These are phyloP conservation scores for Erodium trifolium DNA, from an alignment of 441 rosid genomes.

Conservation along the genomic window DNA sequence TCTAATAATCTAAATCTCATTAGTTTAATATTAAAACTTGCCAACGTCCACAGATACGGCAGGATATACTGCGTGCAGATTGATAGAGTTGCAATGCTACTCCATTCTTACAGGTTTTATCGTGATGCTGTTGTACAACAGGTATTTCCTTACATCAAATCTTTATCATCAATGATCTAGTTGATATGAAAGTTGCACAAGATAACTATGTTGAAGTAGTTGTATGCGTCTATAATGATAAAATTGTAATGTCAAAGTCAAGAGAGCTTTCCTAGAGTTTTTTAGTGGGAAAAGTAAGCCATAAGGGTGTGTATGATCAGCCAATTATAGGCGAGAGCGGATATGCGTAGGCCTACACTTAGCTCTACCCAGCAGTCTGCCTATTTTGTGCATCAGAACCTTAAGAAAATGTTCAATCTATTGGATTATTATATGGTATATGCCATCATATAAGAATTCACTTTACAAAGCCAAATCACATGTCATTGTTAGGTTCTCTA, in stretches of 20 bases:
- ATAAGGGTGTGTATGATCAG: background rate
- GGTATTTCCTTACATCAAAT: constrained; percentile 31
- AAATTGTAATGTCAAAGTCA: background rate
- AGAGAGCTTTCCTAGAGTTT: background rate
- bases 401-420: background rate
- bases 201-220: background rate
- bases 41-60: constrained; percentile 63
- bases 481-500: background rate
- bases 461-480: background rate
- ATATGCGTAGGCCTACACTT: background rate
- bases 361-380: background rate
- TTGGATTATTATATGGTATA: background rate
- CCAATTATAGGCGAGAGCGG: background rate
- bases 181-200: constrained; percentile 6
- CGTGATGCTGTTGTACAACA: constrained; percentile 95
- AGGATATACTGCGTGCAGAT: constrained; percentile 96
- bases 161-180: background rate
- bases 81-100: constrained; percentile 94
- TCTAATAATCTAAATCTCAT: constrained; percentile 5
- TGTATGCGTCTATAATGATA: background rate
- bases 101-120: constrained; percentile 83
- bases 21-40: background rate
- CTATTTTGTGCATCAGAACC: background rate
- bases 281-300: background rate
- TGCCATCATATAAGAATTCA: background rate